These are phyloP conservation scores for Carpinus viminea DNA, from an alignment of 306 rosid species.

Conservation along the genomic window DNA sequence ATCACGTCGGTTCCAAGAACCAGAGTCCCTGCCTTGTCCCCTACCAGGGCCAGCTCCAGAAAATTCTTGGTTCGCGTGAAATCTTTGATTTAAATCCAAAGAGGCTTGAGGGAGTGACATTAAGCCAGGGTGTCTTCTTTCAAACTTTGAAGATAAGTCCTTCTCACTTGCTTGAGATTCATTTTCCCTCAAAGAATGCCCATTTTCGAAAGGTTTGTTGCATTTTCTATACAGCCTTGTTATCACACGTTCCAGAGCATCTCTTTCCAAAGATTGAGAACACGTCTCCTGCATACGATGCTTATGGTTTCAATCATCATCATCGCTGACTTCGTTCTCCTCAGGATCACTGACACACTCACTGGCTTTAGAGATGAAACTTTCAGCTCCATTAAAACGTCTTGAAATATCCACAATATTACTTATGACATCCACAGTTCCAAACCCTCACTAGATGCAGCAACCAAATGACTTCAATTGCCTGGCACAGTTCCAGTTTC, in stretches of 20 bases:
- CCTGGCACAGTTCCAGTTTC: constrained; percentile 21
- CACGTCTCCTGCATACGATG: constrained; percentile 72
- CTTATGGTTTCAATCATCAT: constrained; percentile 94
- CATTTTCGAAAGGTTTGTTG: constrained; percentile 66
- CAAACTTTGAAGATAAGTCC: constrained; percentile 62
- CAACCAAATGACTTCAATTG: constrained; percentile 34
- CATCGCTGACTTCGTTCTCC: constrained; percentile 94
- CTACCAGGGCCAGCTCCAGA: constrained; percentile 61
- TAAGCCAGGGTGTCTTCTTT: constrained; percentile 70
- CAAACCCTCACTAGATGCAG: constrained; percentile 36
- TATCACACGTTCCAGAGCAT: constrained; percentile 61
- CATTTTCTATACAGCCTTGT: constrained; percentile 77
- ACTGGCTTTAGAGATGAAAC: constrained; percentile 71
- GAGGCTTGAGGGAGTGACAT: constrained; percentile 54
- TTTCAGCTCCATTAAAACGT: constrained; percentile 66
- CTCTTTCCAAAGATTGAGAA: constrained; percentile 87
- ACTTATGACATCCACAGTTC: constrained; percentile 35
- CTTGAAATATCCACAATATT: constrained; percentile 26
- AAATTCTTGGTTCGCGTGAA: constrained; percentile 61
- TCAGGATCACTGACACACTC: constrained; percentile 70
- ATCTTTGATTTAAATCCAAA: constrained; percentile 68
- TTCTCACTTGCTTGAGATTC: constrained; percentile 68
- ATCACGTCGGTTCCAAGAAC: constrained; percentile 81
- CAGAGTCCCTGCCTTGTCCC: constrained; percentile 91
- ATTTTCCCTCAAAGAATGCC: constrained; percentile 68